These are phyloP conservation scores for Zizania palustris DNA, from an alignment of 202 grass and related monocot species.

Conservation along the genomic window DNA sequence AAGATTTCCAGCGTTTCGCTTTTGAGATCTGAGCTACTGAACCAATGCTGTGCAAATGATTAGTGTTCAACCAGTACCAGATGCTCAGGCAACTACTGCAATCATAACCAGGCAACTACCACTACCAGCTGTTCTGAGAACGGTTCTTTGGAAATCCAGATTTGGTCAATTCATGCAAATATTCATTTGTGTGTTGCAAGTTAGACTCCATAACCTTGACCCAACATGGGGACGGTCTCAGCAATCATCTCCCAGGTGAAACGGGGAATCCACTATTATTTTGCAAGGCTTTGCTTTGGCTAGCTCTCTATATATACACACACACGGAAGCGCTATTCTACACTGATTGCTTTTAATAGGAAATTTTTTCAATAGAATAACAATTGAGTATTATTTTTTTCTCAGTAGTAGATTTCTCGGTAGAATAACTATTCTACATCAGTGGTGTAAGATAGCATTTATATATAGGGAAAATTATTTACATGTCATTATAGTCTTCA, in stretches of 20 bases:
- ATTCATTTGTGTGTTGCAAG: background rate
- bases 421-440: too few relatives aligned
- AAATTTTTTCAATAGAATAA: too few relatives aligned
- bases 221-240: background rate
- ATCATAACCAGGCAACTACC: slow-evolving; percentile 37
- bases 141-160: slow-evolving; percentile 24
- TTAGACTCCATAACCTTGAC: background rate
- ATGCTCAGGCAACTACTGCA: slow-evolving; percentile 37
- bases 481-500: too few relatives aligned
- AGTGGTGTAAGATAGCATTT: too few relatives aligned
- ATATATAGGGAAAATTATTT: too few relatives aligned
- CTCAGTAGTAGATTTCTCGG: too few relatives aligned
- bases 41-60: slow-evolving; percentile 48
- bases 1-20: slow-evolving; percentile 47
- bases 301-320: too few relatives aligned
- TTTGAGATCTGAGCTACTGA: slow-evolving; percentile 41
- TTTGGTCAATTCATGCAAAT: background rate
- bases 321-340: too few relatives aligned
- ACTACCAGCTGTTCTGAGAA: slow-evolving; percentile 11
- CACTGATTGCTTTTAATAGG: too few relatives aligned
- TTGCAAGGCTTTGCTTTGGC: background rate
- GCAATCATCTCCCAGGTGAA: slow-evolving; percentile 9
- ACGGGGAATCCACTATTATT: background rate
- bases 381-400: too few relatives aligned
- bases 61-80: slow-evolving; percentile 23